These are phyloP conservation scores for Pseudogymnoascus verrucosus DNA, from an alignment of 2,329 filamentous ascomycete species.

Conservation along the genomic window DNA sequence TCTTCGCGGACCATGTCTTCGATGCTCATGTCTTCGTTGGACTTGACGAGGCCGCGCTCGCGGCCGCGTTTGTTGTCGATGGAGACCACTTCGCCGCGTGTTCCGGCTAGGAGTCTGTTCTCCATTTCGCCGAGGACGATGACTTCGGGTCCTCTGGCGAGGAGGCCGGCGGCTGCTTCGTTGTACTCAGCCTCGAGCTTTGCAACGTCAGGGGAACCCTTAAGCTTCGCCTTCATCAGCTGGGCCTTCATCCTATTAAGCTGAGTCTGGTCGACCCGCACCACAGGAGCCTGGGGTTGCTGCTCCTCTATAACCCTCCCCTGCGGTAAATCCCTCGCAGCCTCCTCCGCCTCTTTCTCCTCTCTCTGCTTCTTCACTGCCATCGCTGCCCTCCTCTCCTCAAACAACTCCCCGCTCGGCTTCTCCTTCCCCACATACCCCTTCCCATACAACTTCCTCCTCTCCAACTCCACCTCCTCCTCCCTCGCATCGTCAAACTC, in stretches of 20 bases:
- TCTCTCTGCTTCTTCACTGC: slow-evolving; percentile 37
- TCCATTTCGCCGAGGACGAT: slow-evolving; percentile 84
- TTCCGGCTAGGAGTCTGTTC: slow-evolving; percentile 76
- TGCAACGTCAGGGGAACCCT: slow-evolving; percentile 64
- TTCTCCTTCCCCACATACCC: slow-evolving; percentile 80
- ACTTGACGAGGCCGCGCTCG: slow-evolving; percentile 76
- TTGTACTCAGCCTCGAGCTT: slow-evolving; percentile 81
- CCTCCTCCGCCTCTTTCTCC: slow-evolving; percentile 27
- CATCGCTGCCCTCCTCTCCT: slow-evolving; percentile 61
- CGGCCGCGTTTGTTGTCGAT: slow-evolving; percentile 73
- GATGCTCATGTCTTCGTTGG: slow-evolving; percentile 92
- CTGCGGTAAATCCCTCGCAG: slow-evolving; percentile 37
- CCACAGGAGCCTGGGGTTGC: slow-evolving; percentile 37
- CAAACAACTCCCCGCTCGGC: slow-evolving; percentile 78
- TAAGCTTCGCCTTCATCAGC: slow-evolving; percentile 91
- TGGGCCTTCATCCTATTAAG: slow-evolving; percentile 87
- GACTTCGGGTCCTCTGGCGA: slow-evolving; percentile 52
- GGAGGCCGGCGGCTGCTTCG: slow-evolving; percentile 56
- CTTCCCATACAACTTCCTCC: slow-evolving; percentile 72
- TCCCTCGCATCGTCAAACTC: slow-evolving; percentile 91
- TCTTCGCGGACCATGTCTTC: slow-evolving; percentile 97
- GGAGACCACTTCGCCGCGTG: slow-evolving; percentile 63
- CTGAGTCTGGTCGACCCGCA: slow-evolving; percentile 62
- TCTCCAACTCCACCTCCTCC: slow-evolving; percentile 83
- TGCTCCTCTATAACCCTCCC: slow-evolving; percentile 51